phyloP scores from a whole-genome alignment of 768 basidiomycete species.

The Tricholoma matsutake region DNA sequence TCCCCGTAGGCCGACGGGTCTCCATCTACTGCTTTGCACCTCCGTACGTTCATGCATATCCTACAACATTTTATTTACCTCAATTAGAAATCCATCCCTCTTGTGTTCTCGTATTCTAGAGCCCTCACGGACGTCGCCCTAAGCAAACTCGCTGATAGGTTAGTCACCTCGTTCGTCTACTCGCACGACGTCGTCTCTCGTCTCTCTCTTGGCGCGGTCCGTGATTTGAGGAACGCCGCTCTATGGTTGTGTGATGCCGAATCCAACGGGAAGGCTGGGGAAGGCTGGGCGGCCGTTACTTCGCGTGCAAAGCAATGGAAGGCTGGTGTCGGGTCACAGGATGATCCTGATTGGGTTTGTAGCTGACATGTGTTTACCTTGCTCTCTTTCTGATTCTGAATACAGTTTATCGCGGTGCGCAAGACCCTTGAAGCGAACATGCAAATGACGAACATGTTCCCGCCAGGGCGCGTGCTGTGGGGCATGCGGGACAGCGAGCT shows the following conservation, averaged over 20 bases:
- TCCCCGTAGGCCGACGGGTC: conserved; percentile 63
- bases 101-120: conserved; percentile 27
- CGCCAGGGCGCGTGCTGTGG: conserved; percentile 78
- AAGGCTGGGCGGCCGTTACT: conserved; percentile 52
- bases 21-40: conserved; percentile 80
- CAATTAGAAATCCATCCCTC: conserved; percentile 2
- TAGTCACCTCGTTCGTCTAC: conserved; percentile 78
- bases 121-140: conserved; percentile 62
- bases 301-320: conserved; percentile 57
- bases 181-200: conserved; percentile 81
- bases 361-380: not conserved
- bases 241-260: conserved; percentile 80
- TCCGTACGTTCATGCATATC: conserved; percentile 46
- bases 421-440: conserved; percentile 87
- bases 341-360: conserved; percentile 56
- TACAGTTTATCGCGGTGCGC: conserved; percentile 72
- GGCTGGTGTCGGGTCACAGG: conserved; percentile 47
- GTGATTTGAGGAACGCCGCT: conserved; percentile 71
- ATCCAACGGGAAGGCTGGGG: conserved; percentile 38
- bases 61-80: not conserved
- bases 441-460: conserved; percentile 68
- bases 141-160: conserved; percentile 52
- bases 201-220: conserved; percentile 72
- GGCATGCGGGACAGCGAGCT: conserved; percentile 72
- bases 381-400: not conserved